A percentile compares a stretch with the other conserved stretches of the same genome.
Evolutionary conservation across 2,329 filamentous ascomycete species (phyloP).

Genomic region (Paraphoma chrysanthemicola): DNA sequence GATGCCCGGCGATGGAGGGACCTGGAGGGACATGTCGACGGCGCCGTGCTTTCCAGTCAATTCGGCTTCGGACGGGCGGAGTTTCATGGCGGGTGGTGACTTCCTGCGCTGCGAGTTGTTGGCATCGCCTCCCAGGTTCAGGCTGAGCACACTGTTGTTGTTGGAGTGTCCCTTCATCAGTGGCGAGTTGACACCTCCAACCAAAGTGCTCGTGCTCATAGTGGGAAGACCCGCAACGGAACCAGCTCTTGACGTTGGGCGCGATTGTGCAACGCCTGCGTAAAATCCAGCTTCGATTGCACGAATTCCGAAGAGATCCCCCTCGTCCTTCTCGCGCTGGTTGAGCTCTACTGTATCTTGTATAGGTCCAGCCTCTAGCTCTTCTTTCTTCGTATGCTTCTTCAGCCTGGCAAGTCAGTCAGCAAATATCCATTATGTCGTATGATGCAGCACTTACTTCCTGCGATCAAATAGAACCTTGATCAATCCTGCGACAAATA

Average conservation of each 20-base stretch:
- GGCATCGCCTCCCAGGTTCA: slow-evolving; percentile 35
- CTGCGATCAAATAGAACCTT: slow-evolving; percentile 46
- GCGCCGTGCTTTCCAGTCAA: slow-evolving; percentile 41
- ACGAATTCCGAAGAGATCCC: slow-evolving; percentile 50
- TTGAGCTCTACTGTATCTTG: slow-evolving; percentile 46
- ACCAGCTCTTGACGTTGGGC: slow-evolving; percentile 45
- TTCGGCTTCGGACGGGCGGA: slow-evolving; percentile 47
- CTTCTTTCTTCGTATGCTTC: slow-evolving; percentile 32
- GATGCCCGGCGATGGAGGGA: slow-evolving; percentile 41
- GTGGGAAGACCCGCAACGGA: slow-evolving; percentile 34
- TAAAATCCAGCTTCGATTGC: slow-evolving; percentile 52
- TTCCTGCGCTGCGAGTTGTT: slow-evolving; percentile 22
- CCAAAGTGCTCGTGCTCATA: slow-evolving; percentile 45
- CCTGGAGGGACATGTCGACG: slow-evolving; percentile 45
- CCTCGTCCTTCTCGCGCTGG: slow-evolving; percentile 47
- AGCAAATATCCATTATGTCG: background rate
- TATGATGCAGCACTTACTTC: slow-evolving; percentile 35
- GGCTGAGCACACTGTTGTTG: slow-evolving; percentile 42
- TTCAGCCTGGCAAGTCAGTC: slow-evolving; percentile 34
- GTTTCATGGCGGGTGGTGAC: slow-evolving; percentile 34
- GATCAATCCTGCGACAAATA: slow-evolving; percentile 40
- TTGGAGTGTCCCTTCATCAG: slow-evolving; percentile 40
- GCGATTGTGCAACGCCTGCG: slow-evolving; percentile 49
- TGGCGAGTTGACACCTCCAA: slow-evolving; percentile 40
- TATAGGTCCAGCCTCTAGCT: slow-evolving; percentile 33